Conservation (phyloP, 352 stramenopile species). For the Globisporangium acanthophoron region DNA sequence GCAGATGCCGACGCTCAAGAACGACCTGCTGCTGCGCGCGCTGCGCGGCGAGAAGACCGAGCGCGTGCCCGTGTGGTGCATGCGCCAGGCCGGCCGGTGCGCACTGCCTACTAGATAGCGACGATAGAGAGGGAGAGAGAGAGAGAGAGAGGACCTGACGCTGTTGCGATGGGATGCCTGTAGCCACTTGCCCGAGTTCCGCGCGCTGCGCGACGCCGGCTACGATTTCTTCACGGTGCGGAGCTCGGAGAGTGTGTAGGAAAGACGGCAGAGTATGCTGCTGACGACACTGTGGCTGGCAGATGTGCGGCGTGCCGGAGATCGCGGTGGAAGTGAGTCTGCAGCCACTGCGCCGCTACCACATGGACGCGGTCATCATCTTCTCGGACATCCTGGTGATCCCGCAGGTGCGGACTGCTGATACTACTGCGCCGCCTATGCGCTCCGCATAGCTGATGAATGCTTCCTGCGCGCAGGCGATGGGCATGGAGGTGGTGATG, state of each 20-base stretch:
- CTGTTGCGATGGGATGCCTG: not conserved
- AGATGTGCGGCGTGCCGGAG: constrained; percentile 84
- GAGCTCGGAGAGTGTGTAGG: not conserved
- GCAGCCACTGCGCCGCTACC: constrained; percentile 92
- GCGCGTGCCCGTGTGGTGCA: constrained; percentile 95
- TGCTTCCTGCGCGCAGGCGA: constrained; percentile 35
- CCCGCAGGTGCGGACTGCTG: constrained; percentile 45
- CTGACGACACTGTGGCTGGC: not conserved
- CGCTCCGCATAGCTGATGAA: not conserved
- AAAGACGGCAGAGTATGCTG: not conserved
- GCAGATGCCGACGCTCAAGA: constrained; percentile 82
- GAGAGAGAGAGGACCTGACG: constrained; percentile 1
- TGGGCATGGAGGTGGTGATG: constrained; percentile 97
- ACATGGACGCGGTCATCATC: constrained; percentile 97
- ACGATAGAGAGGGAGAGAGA: not conserved
- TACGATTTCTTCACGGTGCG: constrained; percentile 88
- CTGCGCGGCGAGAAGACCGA: constrained; percentile 85
- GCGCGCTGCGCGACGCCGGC: constrained; percentile 69
- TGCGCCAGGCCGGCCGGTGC: constrained; percentile 95
- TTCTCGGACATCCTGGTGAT: constrained; percentile 99
- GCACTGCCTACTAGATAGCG: constrained; percentile 15
- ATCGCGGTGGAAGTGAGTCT: constrained; percentile 95
- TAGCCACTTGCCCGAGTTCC: constrained; percentile 87
- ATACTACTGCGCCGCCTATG: not conserved
- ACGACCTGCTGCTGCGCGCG: constrained; percentile 86